Percentiles rank a stretch among this genome's conserved stretches.
phyloP scores from a whole-genome alignment of 2,329 filamentous ascomycete species.

The Apiospora koreana region DNA sequence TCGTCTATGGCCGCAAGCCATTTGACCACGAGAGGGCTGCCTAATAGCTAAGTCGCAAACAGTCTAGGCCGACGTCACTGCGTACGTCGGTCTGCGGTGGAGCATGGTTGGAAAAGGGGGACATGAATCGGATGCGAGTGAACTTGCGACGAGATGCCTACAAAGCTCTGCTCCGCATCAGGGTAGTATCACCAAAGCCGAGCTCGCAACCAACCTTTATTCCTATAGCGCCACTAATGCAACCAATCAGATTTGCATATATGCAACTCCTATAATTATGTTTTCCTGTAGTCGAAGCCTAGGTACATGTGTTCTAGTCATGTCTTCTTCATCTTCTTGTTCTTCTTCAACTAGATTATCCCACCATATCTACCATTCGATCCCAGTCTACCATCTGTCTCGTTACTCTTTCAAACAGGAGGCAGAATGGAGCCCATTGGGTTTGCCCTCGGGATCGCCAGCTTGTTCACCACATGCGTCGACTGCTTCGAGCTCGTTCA shows the following conservation, averaged over 20 bases:
- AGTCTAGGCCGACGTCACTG: background rate
- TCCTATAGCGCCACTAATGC: background rate
- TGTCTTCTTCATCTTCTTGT: background rate
- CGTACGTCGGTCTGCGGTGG: background rate
- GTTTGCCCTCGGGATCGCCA: background rate
- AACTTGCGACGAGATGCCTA: background rate
- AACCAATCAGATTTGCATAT: background rate
- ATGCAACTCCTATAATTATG: background rate
- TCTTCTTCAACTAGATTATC: background rate
- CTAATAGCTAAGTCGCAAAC: background rate
- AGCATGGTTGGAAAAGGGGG: background rate
- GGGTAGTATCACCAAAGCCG: background rate
- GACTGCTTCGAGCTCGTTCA: slow-evolving; percentile 2
- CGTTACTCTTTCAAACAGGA: background rate
- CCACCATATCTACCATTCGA: background rate
- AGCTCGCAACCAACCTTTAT: background rate
- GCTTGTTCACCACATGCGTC: background rate
- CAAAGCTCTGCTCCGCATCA: background rate
- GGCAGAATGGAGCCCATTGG: background rate
- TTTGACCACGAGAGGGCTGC: background rate
- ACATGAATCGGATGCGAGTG: background rate
- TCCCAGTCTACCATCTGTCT: background rate
- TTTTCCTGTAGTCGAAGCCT: background rate
- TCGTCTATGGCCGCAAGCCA: slow-evolving; percentile 14
- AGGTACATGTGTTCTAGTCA: background rate